These are phyloP conservation scores for Peterozyma toletana DNA, from an alignment of 805 yeast species.

Conservation along the genomic window DNA sequence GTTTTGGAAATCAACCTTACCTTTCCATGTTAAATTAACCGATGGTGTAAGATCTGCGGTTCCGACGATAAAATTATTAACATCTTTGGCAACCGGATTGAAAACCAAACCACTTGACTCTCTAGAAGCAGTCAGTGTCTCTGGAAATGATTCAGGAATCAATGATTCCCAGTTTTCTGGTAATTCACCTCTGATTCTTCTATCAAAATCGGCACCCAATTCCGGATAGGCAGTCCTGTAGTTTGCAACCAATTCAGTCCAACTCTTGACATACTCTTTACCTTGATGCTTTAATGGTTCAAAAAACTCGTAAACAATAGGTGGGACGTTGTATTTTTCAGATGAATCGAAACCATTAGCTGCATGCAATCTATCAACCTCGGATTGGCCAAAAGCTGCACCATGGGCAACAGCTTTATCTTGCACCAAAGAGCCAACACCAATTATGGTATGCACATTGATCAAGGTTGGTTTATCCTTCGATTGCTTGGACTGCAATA, in stretches of 20 bases:
- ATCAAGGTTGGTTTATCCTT: conserved; percentile 27
- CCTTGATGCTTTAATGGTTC: conserved; percentile 17
- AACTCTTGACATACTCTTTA: conserved; percentile 13
- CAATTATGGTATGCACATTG: conserved; percentile 26
- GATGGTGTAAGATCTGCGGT: conserved; percentile 29
- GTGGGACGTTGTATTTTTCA: conserved; percentile 16
- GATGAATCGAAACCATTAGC: conserved; percentile 15
- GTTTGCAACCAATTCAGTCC: conserved; percentile 16
- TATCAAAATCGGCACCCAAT: conserved; percentile 17
- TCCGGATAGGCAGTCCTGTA: conserved; percentile 21
- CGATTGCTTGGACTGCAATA: conserved; percentile 22
- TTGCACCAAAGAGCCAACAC: conserved; percentile 22
- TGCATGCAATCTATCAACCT: conserved; percentile 11
- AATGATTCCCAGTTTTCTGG: conserved; percentile 18
- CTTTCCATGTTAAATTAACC: conserved; percentile 22
- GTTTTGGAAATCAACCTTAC: conserved; percentile 22
- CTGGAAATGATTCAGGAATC: conserved; percentile 13
- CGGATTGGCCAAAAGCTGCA: conserved; percentile 24
- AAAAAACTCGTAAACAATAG: conserved; percentile 22
- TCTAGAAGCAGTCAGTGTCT: conserved; percentile 18
- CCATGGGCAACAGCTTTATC: conserved; percentile 27
- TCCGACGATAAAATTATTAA: conserved; percentile 24
- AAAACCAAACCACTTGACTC: conserved; percentile 21
- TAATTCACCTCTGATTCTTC: conserved; percentile 20
- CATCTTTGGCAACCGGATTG: conserved; percentile 18